Evolutionary conservation across 75 land plant genomes (phyloP).

Genomic region (Sequoia sempervirens): DNA sequence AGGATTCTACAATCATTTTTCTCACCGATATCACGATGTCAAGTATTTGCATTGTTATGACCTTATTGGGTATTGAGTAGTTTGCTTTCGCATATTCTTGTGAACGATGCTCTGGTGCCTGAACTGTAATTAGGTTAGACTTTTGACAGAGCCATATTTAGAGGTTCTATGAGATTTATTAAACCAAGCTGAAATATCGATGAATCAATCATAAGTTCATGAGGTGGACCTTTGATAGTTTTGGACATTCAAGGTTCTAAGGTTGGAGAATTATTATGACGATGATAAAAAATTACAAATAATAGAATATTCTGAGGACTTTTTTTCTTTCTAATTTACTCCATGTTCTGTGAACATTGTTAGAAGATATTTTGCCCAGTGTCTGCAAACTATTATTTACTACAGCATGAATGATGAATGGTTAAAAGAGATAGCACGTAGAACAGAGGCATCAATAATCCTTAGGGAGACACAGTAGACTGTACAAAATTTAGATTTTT

Average conservation of each 20-base stretch:
- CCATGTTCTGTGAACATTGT: no score
- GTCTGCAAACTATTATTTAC: neutral
- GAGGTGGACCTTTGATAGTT: neutral
- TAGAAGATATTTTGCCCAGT: neutral
- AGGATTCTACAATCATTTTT: neutral
- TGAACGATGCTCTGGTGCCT: neutral
- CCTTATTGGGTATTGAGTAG: neutral
- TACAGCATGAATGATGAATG: neutral
- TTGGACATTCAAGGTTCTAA: neutral
- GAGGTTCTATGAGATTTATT: neutral
- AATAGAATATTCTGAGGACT: neutral
- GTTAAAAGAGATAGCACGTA: neutral
- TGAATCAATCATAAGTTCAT: neutral
- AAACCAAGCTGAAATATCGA: neutral
- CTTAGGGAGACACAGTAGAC: neutral
- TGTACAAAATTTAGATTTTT: neutral
- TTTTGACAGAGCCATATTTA: neutral
- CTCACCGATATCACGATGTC: neutral
- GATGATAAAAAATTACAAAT: no score
- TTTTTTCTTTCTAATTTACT: no score
- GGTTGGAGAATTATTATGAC: no score
- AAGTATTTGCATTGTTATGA: neutral
- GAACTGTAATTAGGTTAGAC: neutral
- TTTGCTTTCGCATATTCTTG: neutral
- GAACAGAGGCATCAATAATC: neutral